Base-by-base conservation (phyloP, 2,329 filamentous ascomycete genomes). In the Cordyceps farinosa region DNA sequence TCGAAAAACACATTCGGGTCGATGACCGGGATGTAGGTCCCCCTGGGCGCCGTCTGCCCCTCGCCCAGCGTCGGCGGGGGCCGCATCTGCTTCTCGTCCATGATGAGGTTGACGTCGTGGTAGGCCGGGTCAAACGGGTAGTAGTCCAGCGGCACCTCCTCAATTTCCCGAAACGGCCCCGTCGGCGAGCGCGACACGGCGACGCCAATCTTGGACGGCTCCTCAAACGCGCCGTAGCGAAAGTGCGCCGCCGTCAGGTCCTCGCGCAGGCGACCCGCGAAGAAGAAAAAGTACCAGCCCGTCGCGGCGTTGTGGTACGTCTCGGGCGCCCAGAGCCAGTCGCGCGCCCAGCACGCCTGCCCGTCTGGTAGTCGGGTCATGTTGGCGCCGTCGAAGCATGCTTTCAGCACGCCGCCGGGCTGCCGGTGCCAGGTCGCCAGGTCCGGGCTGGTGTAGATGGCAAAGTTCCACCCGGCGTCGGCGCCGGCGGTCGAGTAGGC, bases 1-100 rank as follows among this genome's bases (percentile, higher is more conserved):
- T 80, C 76, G 52, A 78, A 81, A 47, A 82, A 78, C n/a, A 84
- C 71, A 69, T 82, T 78, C 0, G 78, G 75, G 59, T 82, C 80
- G 8, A 82, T 80, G 4, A 71, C 73, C 1, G 74, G 74, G 27
- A 76, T 76, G 27, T 72, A 76, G 1, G 74, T 76, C 15, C 74
- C 74, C 62, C 67, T 74, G 0, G 73, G 74, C 11, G 74, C 74
- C 0, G 62, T 70, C 27, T 66, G 51, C 1, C 74, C 74, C 27
- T 72, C 48, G 3, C 65, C 64, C 1, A 68, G 67, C 42, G 55
- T 73, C 48, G 70, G 64, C 1, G 74, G 74, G 1, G 74, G 74
- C 17, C 72, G 64, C 73, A 72, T 71, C 53, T 76, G 74, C 61
- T 70, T 65, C 42, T 73, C 66, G 61, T 75, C 71, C 74, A 76